phyloP scores from a whole-genome alignment of 1,284 basidiomycete species.

The Waitea zeae region DNA sequence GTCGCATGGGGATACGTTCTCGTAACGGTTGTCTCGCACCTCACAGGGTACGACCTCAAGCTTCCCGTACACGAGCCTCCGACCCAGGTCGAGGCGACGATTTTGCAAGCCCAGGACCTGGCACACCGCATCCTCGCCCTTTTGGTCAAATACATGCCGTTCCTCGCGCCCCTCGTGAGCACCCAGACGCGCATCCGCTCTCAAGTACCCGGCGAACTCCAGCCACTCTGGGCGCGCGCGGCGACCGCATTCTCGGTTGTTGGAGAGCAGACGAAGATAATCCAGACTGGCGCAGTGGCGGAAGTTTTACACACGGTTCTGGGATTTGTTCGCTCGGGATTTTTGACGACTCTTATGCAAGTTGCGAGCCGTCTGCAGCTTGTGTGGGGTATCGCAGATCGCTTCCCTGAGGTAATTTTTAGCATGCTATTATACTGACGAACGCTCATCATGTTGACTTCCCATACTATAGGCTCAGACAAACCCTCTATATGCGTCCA shows the following conservation, averaged over 20 bases:
- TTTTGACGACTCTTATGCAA: conserved; percentile 75
- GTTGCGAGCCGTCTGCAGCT: conserved; percentile 77
- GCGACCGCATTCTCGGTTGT: conserved; percentile 37
- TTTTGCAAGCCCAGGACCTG: neutral
- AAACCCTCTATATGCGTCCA: conserved; percentile 75
- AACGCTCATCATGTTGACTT: neutral
- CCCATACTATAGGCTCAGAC: conserved; percentile 34
- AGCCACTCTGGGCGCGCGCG: conserved; percentile 20
- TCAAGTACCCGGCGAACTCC: conserved; percentile 9
- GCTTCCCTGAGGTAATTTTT: conserved; percentile 24
- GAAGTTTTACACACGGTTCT: conserved; percentile 74
- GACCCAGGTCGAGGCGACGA: neutral
- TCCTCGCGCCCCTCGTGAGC: conserved; percentile 8
- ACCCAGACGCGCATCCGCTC: conserved; percentile 15
- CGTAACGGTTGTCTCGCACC: neutral
- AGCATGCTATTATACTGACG: conserved; percentile 1
- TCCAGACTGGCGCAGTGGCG: conserved; percentile 69
- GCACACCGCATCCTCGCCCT: conserved; percentile 1
- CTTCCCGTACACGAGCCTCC: too few species aligned
- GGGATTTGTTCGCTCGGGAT: conserved; percentile 72
- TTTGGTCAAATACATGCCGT: conserved; percentile 5
- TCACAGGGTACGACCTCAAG: neutral
- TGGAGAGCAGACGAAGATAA: conserved; percentile 46
- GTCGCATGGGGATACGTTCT: neutral
- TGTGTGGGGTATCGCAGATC: conserved; percentile 72